These are phyloP conservation scores for Teratosphaeria nubilosa DNA, from an alignment of 2,329 filamentous ascomycete species.

Conservation along the genomic window DNA sequence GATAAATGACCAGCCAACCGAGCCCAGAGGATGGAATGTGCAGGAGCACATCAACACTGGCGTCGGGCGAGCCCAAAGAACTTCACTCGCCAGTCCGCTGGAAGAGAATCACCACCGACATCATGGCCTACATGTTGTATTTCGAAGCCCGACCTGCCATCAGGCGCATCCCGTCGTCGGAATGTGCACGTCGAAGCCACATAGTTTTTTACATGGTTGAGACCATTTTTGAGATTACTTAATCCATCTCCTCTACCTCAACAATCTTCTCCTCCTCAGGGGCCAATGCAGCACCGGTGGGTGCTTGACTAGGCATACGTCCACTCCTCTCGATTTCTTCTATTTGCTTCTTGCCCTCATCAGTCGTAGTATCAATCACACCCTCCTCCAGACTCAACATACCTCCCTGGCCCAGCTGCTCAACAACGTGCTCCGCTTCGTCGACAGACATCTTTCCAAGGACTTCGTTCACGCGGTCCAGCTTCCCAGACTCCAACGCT, in stretches of 20 bases:
- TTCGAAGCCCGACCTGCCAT: too few relatives aligned
- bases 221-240: neutral
- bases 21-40: too few relatives aligned
- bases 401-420: conserved; percentile 68
- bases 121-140: too few relatives aligned
- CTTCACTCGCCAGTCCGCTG: too few relatives aligned
- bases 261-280: conserved; percentile 20
- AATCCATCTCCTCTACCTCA: conserved; percentile 37
- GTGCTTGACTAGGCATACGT: conserved; percentile 52
- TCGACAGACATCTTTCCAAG: conserved; percentile 80
- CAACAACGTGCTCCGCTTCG: conserved; percentile 77
- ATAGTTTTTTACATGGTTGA: neutral
- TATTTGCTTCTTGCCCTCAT: conserved; percentile 27
- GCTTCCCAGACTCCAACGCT: conserved; percentile 75
- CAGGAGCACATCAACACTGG: too few relatives aligned
- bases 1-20: too few relatives aligned
- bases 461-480: conserved; percentile 83
- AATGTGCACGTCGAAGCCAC: too few relatives aligned
- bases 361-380: conserved; percentile 73
- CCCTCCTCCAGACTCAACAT: conserved; percentile 87
- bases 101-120: too few relatives aligned
- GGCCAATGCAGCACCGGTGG: neutral
- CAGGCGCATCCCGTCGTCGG: too few relatives aligned
- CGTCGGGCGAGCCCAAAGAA: too few relatives aligned
- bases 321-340: conserved; percentile 52